These are phyloP conservation scores for Rhodotorula sp. DNA, from an alignment of 1,284 basidiomycete genomes.

Conservation along the genomic window DNA sequence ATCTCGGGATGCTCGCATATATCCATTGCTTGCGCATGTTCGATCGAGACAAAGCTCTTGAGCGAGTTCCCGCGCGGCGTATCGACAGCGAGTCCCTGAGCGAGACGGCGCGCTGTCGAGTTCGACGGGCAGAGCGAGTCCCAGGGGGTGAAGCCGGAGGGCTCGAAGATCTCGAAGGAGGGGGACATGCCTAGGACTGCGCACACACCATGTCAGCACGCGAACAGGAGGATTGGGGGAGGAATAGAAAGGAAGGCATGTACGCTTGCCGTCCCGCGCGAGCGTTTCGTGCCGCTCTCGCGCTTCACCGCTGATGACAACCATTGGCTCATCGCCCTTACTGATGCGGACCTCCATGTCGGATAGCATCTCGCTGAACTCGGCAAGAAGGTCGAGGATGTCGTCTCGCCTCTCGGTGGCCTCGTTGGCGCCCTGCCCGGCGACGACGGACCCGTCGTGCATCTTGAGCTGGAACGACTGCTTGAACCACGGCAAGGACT, in stretches of 20 bases:
- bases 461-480: conserved; percentile 26
- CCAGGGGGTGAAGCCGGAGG: conserved; percentile 27
- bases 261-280: conserved; percentile 26
- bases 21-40: conserved; percentile 36
- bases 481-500: conserved; percentile 8
- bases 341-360: conserved; percentile 33
- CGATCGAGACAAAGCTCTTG: conserved; percentile 29
- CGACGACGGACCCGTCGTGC: conserved; percentile 18
- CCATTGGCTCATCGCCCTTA: conserved; percentile 31
- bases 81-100: conserved; percentile 17
- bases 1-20: conserved; percentile 41
- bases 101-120: conserved; percentile 31
- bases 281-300: conserved; percentile 10
- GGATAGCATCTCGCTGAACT: conserved; percentile 32
- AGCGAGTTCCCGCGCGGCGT: conserved; percentile 5
- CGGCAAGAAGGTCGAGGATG: conserved; percentile 31
- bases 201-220: no score
- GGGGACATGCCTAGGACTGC: conserved; percentile 18
- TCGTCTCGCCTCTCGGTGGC: conserved; percentile 13
- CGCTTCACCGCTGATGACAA: conserved; percentile 39
- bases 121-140: conserved; percentile 37
- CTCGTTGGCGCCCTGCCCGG: neutral
- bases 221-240: neutral
- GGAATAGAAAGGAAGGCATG: neutral
- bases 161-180: conserved; percentile 19